These are phyloP conservation scores for Diaporthe eres DNA, from an alignment of 2,329 filamentous ascomycete species.

Conservation along the genomic window DNA sequence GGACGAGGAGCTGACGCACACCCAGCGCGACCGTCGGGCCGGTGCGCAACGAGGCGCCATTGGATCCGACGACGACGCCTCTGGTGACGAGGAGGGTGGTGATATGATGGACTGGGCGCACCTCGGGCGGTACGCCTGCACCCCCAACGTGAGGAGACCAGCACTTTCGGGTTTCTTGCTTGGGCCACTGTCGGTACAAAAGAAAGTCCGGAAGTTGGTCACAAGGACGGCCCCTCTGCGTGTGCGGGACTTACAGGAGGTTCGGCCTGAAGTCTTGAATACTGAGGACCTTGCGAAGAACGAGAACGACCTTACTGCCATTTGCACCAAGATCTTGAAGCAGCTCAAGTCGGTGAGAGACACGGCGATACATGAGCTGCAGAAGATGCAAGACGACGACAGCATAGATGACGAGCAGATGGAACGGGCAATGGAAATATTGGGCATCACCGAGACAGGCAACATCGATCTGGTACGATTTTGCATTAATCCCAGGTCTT, in stretches of 20 bases:
- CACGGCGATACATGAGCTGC: constrained; percentile 62
- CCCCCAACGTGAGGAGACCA: constrained; percentile 81
- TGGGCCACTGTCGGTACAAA: constrained; percentile 90
- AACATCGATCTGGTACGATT: constrained; percentile 88
- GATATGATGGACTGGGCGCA: constrained; percentile 90
- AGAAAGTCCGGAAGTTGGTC: constrained; percentile 79
- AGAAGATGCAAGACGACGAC: constrained; percentile 58
- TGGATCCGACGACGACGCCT: constrained; percentile 65
- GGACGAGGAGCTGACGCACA: constrained; percentile 64
- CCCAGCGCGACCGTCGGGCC: constrained; percentile 61
- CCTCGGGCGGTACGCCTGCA: constrained; percentile 82
- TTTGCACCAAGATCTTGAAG: constrained; percentile 82
- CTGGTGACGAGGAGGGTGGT: constrained; percentile 78
- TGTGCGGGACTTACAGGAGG: constrained; percentile 77
- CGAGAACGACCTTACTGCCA: constrained; percentile 84
- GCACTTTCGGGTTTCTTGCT: constrained; percentile 87
- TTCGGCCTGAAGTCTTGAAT: constrained; percentile 82
- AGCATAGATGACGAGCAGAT: constrained; percentile 62
- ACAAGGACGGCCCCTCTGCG: constrained; percentile 81
- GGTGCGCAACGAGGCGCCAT: constrained; percentile 45
- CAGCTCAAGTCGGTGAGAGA: constrained; percentile 68
- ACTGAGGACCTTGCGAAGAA: constrained; percentile 80
- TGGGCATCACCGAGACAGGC: constrained; percentile 76
- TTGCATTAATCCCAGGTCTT: constrained; percentile 89
- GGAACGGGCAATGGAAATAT: constrained; percentile 71